Conservation (phyloP, 225 moss, liverwort and hornwort species). For the Pseudisothecium myosuroides region DNA sequence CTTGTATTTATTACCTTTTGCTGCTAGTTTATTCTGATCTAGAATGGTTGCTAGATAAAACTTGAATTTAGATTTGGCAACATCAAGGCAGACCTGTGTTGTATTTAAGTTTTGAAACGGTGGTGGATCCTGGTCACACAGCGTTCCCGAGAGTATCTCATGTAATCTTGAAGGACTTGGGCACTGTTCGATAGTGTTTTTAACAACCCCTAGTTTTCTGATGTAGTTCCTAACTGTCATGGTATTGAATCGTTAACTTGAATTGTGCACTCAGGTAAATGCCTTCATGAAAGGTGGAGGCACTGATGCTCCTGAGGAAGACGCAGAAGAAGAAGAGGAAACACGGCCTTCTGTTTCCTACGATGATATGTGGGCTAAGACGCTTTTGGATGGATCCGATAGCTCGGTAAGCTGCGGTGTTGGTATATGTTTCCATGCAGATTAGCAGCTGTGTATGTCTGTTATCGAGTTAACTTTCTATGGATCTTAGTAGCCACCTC, state of each 20-base stretch:
- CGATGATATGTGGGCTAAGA: slow-evolving; percentile 95
- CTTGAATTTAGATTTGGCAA: not conserved
- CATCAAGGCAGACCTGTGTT: not conserved
- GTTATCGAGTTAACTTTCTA: not conserved
- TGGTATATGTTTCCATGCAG: not conserved
- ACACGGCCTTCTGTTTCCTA: slow-evolving; percentile 66
- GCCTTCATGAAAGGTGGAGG: slow-evolving; percentile 97
- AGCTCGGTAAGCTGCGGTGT: slow-evolving; percentile 49
- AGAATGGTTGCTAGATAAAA: not conserved
- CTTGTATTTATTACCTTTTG: not conserved
- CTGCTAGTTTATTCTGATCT: not conserved
- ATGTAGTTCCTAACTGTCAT: not conserved
- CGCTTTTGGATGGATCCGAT: slow-evolving; percentile 87
- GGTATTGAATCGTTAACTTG: not conserved
- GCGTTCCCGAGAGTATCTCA: not conserved
- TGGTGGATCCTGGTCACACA: not conserved
- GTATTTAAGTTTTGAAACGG: not conserved
- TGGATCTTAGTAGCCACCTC: not conserved
- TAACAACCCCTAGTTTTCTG: not conserved
- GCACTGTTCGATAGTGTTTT: not conserved
- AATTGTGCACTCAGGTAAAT: slow-evolving; percentile 51
- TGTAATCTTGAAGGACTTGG: not conserved
- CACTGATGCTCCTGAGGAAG: slow-evolving; percentile 84
- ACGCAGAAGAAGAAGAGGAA: slow-evolving; percentile 64
- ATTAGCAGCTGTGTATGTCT: not conserved